phyloP scores from a whole-genome alignment of 441 rosid species.

The Manihot esculenta region DNA sequence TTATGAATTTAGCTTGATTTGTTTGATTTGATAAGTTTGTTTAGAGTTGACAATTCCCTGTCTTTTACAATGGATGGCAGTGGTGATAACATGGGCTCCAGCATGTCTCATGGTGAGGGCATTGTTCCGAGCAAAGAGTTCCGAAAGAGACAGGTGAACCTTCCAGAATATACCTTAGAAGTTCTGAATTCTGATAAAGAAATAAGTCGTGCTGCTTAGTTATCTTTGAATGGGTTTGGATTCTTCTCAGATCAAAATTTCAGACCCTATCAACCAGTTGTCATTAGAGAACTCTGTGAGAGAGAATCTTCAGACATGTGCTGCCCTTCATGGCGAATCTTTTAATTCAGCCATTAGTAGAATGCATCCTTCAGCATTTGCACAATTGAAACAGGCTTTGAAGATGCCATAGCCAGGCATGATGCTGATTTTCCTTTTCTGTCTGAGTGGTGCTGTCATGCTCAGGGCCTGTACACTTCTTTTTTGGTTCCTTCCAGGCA shows the following conservation, averaged over 20 bases:
- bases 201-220: not conserved
- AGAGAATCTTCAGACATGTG: slow-evolving; percentile 87
- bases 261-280: slow-evolving; percentile 79
- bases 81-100: slow-evolving; percentile 60
- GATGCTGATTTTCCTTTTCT: slow-evolving; percentile 11
- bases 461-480: slow-evolving; percentile 19
- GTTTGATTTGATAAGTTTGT: not conserved
- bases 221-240: slow-evolving; percentile 5
- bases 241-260: slow-evolving; percentile 54
- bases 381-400: slow-evolving; percentile 90
- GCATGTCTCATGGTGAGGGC: slow-evolving; percentile 61
- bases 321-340: slow-evolving; percentile 83
- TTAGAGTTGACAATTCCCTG: not conserved
- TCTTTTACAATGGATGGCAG: slow-evolving; percentile 38
- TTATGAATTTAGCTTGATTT: slow-evolving; percentile 5
- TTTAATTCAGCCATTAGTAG: slow-evolving; percentile 71
- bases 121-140: slow-evolving; percentile 74
- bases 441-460: slow-evolving; percentile 20
- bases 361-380: slow-evolving; percentile 84
- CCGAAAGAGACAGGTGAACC: slow-evolving; percentile 75
- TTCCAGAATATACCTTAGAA: slow-evolving; percentile 10
- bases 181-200: not conserved
- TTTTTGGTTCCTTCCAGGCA: slow-evolving; percentile 18
- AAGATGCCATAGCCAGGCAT: slow-evolving; percentile 62
- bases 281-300: slow-evolving; percentile 79